Evolutionary conservation across 306 rosid genomes (phyloP), one percentile per base, ranked within the genome.

Genomic region (apple (Malus domestica)): DNA sequence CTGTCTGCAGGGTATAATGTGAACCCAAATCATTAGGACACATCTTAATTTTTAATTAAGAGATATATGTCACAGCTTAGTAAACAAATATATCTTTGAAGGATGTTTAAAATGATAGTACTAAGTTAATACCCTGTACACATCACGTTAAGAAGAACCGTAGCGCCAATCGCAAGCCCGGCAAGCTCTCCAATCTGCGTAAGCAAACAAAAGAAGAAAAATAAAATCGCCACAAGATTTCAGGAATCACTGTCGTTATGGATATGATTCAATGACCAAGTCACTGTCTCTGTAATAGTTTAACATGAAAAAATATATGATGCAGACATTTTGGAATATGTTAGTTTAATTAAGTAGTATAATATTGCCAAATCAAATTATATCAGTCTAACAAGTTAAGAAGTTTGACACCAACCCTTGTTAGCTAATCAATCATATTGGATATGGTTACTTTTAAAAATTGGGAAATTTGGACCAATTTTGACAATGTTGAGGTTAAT

Each of bases 141-240:
- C 80, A 92, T 49, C 58, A 90, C 97, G 65, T 91, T 89, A n/a
- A 94, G 86, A 32, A 94, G 89, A 64, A 94, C 81, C 0, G 97
- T 90, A 22, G 90, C 72, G 12, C 98, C 98, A 23, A 94, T 78
- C 4, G 97, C 97, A 52, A 91, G 79, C 14, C 98, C 98, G 5
- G 97, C 97, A 78, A 95, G 85, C 82, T 92, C 97, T 29, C 98
- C 98, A 42, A 95, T 80, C 98, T 95, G 85, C 51, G 73, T 1
- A 35, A 63, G 42, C 33, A 20, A 23, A 59, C 29, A 2, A 18
- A 68, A 67, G 59, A 82, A 59, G 67, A 64, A 55, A 78, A 38
- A 49, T 18, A 55, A 13, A 72, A 73, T 8, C 38, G 12, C 3
- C 4, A 29, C 32, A 18, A 15, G 38, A 61, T 61, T 27, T 30